A percentile compares a stretch with the other conserved stretches of the same genome.
phyloP scores from a whole-genome alignment of 345 rosid species.

The Garcia nutans region DNA sequence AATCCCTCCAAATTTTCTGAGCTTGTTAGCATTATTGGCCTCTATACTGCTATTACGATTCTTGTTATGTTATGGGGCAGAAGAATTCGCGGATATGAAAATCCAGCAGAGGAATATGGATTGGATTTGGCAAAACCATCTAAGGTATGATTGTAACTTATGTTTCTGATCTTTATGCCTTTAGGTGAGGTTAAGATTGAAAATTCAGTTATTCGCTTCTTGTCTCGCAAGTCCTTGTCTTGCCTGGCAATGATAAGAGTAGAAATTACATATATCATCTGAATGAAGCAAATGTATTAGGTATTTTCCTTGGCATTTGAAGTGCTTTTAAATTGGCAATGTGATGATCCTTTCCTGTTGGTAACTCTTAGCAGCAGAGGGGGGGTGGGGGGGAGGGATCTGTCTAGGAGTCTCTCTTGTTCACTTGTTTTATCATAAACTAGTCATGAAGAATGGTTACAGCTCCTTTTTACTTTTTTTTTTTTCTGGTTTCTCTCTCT shows the following conservation, averaged over 20 bases:
- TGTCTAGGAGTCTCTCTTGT: too few species aligned
- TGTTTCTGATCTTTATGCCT: background rate
- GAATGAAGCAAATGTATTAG: background rate
- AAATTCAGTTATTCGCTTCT: background rate
- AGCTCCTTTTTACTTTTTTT: background rate
- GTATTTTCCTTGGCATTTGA: background rate
- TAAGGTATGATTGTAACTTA: conserved; percentile 46
- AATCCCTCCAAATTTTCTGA: conserved; percentile 66
- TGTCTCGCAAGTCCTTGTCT: background rate
- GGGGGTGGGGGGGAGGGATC: background rate
- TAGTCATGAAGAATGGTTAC: background rate
- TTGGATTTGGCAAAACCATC: conserved; percentile 53
- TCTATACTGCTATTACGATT: conserved; percentile 66
- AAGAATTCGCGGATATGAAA: conserved; percentile 74
- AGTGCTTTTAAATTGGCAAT: background rate
- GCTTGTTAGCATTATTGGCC: conserved; percentile 70
- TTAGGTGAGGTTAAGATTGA: background rate
- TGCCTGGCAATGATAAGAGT: background rate
- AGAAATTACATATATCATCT: background rate
- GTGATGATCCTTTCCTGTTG: conserved; percentile 5
- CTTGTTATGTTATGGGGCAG: conserved; percentile 82
- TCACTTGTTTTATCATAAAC: too few species aligned
- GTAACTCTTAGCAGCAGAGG: background rate
- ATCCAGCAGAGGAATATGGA: conserved; percentile 73
- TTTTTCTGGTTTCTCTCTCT: background rate